phyloP scores from a whole-genome alignment of 2,329 filamentous ascomycete genomes.

The Tolypocladium paradoxum region DNA sequence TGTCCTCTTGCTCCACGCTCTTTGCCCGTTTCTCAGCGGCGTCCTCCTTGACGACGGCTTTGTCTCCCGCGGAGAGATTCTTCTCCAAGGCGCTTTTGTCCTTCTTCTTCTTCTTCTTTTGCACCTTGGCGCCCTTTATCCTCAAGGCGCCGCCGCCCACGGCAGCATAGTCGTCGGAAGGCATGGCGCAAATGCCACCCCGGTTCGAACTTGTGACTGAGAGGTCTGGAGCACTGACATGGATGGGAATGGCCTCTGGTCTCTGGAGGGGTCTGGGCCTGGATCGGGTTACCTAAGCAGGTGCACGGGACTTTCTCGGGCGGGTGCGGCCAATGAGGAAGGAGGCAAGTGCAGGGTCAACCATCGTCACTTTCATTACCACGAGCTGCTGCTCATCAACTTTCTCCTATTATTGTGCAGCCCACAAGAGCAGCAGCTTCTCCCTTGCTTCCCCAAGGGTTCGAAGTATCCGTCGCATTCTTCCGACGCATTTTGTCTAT shows the following conservation, averaged over 20 bases:
- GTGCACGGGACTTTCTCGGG: neutral
- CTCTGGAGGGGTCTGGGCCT: neutral
- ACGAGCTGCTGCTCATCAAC: neutral
- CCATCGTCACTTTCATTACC: slow-evolving; percentile 1
- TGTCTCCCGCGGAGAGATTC: slow-evolving; percentile 26
- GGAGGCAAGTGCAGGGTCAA: neutral
- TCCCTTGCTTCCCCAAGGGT: neutral
- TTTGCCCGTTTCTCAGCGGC: slow-evolving; percentile 15
- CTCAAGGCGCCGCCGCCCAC: slow-evolving; percentile 64
- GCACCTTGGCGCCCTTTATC: slow-evolving; percentile 65
- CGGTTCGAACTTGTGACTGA: neutral
- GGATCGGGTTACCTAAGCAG: neutral
- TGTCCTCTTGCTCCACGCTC: slow-evolving; percentile 18
- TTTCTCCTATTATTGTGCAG: neutral
- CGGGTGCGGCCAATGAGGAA: neutral
- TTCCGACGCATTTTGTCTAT: neutral
- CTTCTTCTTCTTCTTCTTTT: slow-evolving; percentile 55
- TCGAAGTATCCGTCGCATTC: neutral
- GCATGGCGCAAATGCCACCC: slow-evolving; percentile 36
- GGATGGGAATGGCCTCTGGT: too few relatives aligned
- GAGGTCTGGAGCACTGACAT: neutral
- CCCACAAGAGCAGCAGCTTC: neutral
- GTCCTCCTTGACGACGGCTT: slow-evolving; percentile 6
- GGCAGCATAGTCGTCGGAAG: slow-evolving; percentile 62
- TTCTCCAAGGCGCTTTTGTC: slow-evolving; percentile 36